Evolutionary conservation across 805 yeast species (phyloP), one percentile per base, ranked within the genome.

Genomic region (Nakazawaea wyomingensis): DNA sequence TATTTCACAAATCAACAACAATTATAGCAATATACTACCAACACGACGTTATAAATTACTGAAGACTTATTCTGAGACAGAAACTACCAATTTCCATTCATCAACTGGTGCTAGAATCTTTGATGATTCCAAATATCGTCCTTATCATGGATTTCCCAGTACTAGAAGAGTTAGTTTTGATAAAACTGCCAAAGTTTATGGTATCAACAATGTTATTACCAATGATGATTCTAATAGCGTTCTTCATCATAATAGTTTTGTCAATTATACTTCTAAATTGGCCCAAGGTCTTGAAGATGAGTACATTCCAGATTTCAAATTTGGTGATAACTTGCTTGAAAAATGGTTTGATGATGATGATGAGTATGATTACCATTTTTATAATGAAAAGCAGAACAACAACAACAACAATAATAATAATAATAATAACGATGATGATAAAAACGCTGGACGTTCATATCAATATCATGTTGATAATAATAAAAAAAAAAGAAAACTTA

Each of bases 221-320:
- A 24, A 9, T 11, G 27, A 24, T 24, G 11, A 8, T 3, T 9
- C 27, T 9, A 11, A 3, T 11, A 24, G 11, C 27, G 27, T 11
- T 24, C 11, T 11, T 24, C 27, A 24, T 24, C 36, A 34, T 39
- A 37, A 37, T 17, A 34, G 50, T 24, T 29, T 31, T 26, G 22
- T 40, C 11, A 60, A 60, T 35, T 35, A 44, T 8, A 56, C 47
- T 9, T 38, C 40, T 34, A 41, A 40, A 4, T 49, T 55, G 29
- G 54, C 45, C 16, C 24, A 18, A 27, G 89, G 87, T 1, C 64
- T 83, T 50, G 83, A 80, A 53, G 91, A 84, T 56, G 93, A 85
- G 54, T 85, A 84, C 53, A 72, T 85, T 13, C 91, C 91, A 0
- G 85, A 82, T 37, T 65, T 85, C 22, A 80, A 80, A 51, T 81